Percentiles rank a stretch among this genome's conserved stretches.
phyloP scores from a whole-genome alignment of 208 protist genomes.

The Leishmania tarentolae region DNA sequence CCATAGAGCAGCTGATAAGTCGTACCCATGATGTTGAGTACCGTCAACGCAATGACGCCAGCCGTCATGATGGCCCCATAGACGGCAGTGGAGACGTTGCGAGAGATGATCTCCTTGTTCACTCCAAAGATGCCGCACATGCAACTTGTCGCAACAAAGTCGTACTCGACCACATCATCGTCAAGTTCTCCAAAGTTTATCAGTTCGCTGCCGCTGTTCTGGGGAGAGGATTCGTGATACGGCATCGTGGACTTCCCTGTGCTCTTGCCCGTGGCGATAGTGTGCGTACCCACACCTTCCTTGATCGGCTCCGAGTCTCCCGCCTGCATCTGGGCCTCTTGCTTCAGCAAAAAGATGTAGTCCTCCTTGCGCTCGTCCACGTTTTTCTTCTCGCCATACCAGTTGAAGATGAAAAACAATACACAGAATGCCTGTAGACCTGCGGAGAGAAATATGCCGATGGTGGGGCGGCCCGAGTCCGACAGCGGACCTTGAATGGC shows the following conservation, averaged over 20 bases:
- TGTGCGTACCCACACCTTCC: not conserved
- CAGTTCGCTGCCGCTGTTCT: not conserved
- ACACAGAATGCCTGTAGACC: slow-evolving; percentile 34
- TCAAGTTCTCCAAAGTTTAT: slow-evolving; percentile 23
- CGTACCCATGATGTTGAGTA: slow-evolving; percentile 36
- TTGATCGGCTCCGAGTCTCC: slow-evolving; percentile 8
- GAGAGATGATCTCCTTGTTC: slow-evolving; percentile 35
- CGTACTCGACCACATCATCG: slow-evolving; percentile 11
- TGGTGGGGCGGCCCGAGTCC: slow-evolving; percentile 35
- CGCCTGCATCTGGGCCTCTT: slow-evolving; percentile 19
- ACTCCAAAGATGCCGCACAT: slow-evolving; percentile 30
- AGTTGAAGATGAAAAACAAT: slow-evolving; percentile 56
- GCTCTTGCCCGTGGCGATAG: not conserved
- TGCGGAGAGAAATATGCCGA: slow-evolving; percentile 44
- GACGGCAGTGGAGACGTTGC: slow-evolving; percentile 30
- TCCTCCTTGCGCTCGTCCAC: slow-evolving; percentile 47
- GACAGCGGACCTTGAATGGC: slow-evolving; percentile 49
- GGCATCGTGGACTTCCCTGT: slow-evolving; percentile 2
- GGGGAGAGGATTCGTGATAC: not conserved
- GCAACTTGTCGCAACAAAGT: not conserved
- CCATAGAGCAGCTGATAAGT: slow-evolving; percentile 38
- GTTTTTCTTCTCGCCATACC: slow-evolving; percentile 65
- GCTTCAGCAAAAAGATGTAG: slow-evolving; percentile 31
- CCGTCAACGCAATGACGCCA: slow-evolving; percentile 33
- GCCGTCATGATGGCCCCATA: slow-evolving; percentile 44